Evolutionary conservation across 164 flowering plant genomes (phyloP), one percentile per base, ranked within the genome.

Genomic region (Buxus sempervirens): DNA sequence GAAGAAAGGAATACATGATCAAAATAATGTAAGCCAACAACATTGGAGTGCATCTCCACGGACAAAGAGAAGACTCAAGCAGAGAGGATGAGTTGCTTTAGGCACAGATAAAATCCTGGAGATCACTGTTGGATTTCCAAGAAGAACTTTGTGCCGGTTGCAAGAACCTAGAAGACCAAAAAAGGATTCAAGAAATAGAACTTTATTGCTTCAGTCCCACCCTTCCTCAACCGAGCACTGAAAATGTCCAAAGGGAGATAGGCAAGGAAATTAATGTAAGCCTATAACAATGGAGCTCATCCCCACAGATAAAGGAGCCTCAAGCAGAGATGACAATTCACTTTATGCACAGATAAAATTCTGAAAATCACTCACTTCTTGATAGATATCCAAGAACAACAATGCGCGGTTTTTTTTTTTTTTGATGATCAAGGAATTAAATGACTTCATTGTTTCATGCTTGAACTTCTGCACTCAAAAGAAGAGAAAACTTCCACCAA

Each of bases 71-170:
- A 56, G 64, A 57, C 74, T 71, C 74, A 71, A 71, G 69, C 74
- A 71, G 69, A 71, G 58, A 48, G 69, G 74, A 58, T 42, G 14
- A 22, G 23, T 64, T 2, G 51, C 56, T 71, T 0, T 71, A 42
- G 69, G 74, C 74, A 71, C 74, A 64, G 26, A 71, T 71, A 64
- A 71, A 71, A 71, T 71, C 74, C 49, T 64, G 63, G 36, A 58
- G 49, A 71, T 42, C 74, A 64, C 25, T 45, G 51, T 5, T 45
- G 5, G 27, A 58, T 64, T 45, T 22, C 68, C 69, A 71, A 64
- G 74, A 71, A 71, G 74, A 71, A 71, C 74, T 64, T 64, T 64
- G 74, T 71, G 74, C 74, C 59, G 41, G 6, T 32, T 32, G 38
- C 5, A 32, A 32, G 38, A 32, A 32, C 7, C n/a, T 3, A 1